These are phyloP conservation scores for Neocucurbitaria cava DNA, from an alignment of 2,329 filamentous ascomycete genomes.

Conservation along the genomic window DNA sequence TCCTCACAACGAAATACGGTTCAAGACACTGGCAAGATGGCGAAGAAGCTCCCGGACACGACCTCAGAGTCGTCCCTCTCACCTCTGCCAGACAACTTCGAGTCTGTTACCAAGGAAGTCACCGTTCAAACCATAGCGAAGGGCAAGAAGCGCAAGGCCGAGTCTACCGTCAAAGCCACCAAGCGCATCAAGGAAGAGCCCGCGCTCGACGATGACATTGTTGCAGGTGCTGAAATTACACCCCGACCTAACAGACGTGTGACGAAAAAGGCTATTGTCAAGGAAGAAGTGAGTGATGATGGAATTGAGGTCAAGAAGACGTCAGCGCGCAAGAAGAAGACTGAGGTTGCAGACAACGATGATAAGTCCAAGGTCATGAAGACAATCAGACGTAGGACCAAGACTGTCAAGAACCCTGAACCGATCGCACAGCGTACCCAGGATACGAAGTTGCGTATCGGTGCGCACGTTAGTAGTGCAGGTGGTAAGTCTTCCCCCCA, in stretches of 20 bases:
- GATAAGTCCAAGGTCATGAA: conserved; percentile 20
- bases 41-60: conserved; percentile 15
- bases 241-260: conserved; percentile 20
- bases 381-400: conserved; percentile 55
- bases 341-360: conserved; percentile 1
- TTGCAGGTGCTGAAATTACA: conserved; percentile 6
- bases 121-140: conserved; percentile 9
- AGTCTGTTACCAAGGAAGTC: conserved; percentile 5
- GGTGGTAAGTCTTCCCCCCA: conserved; percentile 67
- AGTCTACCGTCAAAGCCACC: conserved; percentile 19
- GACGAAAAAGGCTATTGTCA: conserved; percentile 26
- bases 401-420: conserved; percentile 55
- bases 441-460: conserved; percentile 81
- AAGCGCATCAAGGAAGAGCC: conserved; percentile 23
- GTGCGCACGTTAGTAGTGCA: conserved; percentile 89
- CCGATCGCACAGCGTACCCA: conserved; percentile 74
- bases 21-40: conserved; percentile 18
- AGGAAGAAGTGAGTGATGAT: conserved; percentile 18
- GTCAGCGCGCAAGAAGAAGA: conserved; percentile 16
- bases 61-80: conserved; percentile 35
- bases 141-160: conserved; percentile 40
- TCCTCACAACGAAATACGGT: not conserved
- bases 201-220: conserved; percentile 3
- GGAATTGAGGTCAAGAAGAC: conserved; percentile 15
- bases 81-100: conserved; percentile 21